phyloP scores from a whole-genome alignment of 1,284 basidiomycete genomes.

The Austroboletus niveus region DNA sequence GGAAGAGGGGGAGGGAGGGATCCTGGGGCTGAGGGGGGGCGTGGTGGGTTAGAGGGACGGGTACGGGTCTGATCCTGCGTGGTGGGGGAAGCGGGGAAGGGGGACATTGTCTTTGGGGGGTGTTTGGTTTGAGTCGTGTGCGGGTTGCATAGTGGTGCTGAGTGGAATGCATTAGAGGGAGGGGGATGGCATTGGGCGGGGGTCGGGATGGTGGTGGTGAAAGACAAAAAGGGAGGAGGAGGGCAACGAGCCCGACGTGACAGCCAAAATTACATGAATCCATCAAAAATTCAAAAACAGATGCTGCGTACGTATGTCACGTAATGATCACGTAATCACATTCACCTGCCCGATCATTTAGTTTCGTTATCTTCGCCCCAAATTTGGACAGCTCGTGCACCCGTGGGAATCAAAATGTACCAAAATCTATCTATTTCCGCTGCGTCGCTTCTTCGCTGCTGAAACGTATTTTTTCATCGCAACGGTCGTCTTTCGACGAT shows the following conservation, averaged over 20 bases:
- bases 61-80: slow-evolving; percentile 39
- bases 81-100: slow-evolving; percentile 30
- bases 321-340: slow-evolving; percentile 29
- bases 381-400: background rate
- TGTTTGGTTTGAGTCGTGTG: slow-evolving; percentile 52
- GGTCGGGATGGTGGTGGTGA: slow-evolving; percentile 33
- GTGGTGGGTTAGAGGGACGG: slow-evolving; percentile 16
- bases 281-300: slow-evolving; percentile 37
- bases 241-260: slow-evolving; percentile 30
- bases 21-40: slow-evolving; percentile 13
- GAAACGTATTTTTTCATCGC: slow-evolving; percentile 32
- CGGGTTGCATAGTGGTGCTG: slow-evolving; percentile 50
- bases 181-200: slow-evolving; percentile 23
- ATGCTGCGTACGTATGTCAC: slow-evolving; percentile 33
- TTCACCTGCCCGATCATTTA: slow-evolving; percentile 24
- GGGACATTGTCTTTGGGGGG: slow-evolving; percentile 45
- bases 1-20: slow-evolving; percentile 41
- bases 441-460: slow-evolving; percentile 38
- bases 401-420: background rate
- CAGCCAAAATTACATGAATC: slow-evolving; percentile 31
- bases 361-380: slow-evolving; percentile 14
- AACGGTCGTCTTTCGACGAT: no score
- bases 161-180: slow-evolving; percentile 24
- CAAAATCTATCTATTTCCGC: background rate
- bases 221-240: slow-evolving; percentile 37